Conservation (phyloP, 2,329 filamentous ascomycete genomes). For the Penicillium frequentans region DNA sequence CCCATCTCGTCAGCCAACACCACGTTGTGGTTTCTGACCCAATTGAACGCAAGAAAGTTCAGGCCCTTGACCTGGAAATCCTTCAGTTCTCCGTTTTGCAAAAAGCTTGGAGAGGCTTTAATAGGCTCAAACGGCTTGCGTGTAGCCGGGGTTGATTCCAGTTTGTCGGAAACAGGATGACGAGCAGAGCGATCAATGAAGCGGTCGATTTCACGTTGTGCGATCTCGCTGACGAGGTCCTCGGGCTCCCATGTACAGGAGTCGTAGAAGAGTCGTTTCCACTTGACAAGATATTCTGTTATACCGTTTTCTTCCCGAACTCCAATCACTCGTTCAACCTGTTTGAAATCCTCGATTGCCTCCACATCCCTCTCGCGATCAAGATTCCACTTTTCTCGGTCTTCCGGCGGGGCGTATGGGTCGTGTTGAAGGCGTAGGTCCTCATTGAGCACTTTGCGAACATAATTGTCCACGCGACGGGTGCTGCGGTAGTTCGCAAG, state of each 20-base stretch:
- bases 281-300: slow-evolving; percentile 91
- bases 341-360: slow-evolving; percentile 82
- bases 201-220: slow-evolving; percentile 87
- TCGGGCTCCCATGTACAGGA: slow-evolving; percentile 90
- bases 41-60: slow-evolving; percentile 95
- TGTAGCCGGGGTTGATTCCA: slow-evolving; percentile 73
- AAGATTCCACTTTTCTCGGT: slow-evolving; percentile 91
- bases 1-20: slow-evolving; percentile 99
- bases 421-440: slow-evolving; percentile 77
- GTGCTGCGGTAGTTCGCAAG: slow-evolving; percentile 78
- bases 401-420: slow-evolving; percentile 74
- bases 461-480: slow-evolving; percentile 93
- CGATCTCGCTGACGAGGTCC: slow-evolving; percentile 70
- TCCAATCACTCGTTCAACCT: slow-evolving; percentile 90
- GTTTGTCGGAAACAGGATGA: slow-evolving; percentile 75
- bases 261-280: slow-evolving; percentile 92
- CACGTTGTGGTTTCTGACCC: slow-evolving; percentile 91
- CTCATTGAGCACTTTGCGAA: slow-evolving; percentile 75
- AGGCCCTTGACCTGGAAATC: slow-evolving; percentile 92
- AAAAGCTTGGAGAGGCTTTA: slow-evolving; percentile 79
- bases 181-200: slow-evolving; percentile 81
- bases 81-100: slow-evolving; percentile 79
- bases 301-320: slow-evolving; percentile 70
- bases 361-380: slow-evolving; percentile 90
- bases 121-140: slow-evolving; percentile 71